Conservation (phyloP, 2,329 filamentous ascomycete species). For the Phaeosphaeria sp. region DNA sequence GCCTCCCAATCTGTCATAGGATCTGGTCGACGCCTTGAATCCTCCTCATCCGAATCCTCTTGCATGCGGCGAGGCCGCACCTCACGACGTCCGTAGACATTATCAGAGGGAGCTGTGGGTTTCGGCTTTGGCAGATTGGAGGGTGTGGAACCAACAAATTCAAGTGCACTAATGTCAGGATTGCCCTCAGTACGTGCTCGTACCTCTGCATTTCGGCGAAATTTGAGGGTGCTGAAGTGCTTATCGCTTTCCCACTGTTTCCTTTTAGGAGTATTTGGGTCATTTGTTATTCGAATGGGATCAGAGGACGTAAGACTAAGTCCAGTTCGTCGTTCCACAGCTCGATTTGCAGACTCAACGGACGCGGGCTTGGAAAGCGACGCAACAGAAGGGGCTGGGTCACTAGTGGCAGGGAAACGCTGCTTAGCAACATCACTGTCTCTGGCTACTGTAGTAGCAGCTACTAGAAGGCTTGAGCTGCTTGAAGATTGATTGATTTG, state of each 20-base stretch:
- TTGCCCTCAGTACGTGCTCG: slow-evolving; percentile 29
- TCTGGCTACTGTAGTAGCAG: background rate
- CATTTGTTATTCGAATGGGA: slow-evolving; percentile 35
- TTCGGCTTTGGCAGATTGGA: slow-evolving; percentile 5
- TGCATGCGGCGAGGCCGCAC: slow-evolving; percentile 14
- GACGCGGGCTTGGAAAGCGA: background rate
- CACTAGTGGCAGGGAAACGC: background rate
- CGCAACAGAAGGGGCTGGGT: background rate
- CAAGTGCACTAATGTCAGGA: slow-evolving; percentile 31
- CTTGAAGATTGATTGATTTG: background rate
- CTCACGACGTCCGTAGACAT: slow-evolving; percentile 36
- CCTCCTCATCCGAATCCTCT: slow-evolving; percentile 18
- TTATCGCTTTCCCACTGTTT: slow-evolving; percentile 20
- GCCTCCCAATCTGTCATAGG: slow-evolving; percentile 28
- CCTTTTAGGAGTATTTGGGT: slow-evolving; percentile 18
- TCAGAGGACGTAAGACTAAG: background rate
- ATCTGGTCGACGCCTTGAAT: background rate
- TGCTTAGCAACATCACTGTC: background rate
- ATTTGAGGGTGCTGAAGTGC: slow-evolving; percentile 25
- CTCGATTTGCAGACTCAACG: background rate
- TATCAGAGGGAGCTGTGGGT: slow-evolving; percentile 6
- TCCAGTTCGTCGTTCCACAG: background rate
- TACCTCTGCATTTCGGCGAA: slow-evolving; percentile 23
- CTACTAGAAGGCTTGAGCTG: background rate
- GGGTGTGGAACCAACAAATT: slow-evolving; percentile 32